Conservation (phyloP, 805 yeast genomes). For the Pichia scutulata region DNA sequence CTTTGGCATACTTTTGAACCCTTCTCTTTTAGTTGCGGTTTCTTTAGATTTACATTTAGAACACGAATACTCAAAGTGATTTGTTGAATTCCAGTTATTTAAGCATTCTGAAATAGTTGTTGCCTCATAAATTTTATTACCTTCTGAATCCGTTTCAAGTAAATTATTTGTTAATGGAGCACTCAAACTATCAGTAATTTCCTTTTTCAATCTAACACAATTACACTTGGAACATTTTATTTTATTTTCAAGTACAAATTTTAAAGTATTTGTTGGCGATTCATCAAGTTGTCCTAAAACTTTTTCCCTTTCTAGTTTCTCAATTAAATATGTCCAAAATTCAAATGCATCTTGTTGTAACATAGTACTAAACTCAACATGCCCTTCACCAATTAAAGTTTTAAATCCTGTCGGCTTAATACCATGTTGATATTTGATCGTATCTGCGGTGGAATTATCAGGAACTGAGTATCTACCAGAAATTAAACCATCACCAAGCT, state of each 20-base stretch:
- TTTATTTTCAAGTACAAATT: slow-evolving; percentile 59
- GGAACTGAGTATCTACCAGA: slow-evolving; percentile 70
- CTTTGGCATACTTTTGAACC: slow-evolving; percentile 62
- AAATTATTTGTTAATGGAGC: slow-evolving; percentile 46
- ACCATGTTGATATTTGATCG: slow-evolving; percentile 59
- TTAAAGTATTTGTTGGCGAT: slow-evolving; percentile 47
- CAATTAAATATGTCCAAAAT: slow-evolving; percentile 62
- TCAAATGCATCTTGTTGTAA: slow-evolving; percentile 96
- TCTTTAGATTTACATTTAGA: slow-evolving; percentile 38
- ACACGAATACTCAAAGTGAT: slow-evolving; percentile 57
- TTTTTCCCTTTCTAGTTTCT: slow-evolving; percentile 47
- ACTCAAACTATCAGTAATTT: slow-evolving; percentile 56
- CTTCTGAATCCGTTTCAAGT: slow-evolving; percentile 33
- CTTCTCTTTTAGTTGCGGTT: slow-evolving; percentile 35
- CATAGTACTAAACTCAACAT: slow-evolving; percentile 77
- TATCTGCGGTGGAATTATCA: slow-evolving; percentile 33
- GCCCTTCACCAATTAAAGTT: slow-evolving; percentile 64
- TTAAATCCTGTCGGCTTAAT: slow-evolving; percentile 73
- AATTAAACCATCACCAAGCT: slow-evolving; percentile 69
- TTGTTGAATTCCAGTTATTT: slow-evolving; percentile 36
- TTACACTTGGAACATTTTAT: slow-evolving; percentile 51
- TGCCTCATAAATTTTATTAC: slow-evolving; percentile 38
- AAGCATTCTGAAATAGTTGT: slow-evolving; percentile 47
- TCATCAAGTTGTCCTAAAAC: slow-evolving; percentile 26
- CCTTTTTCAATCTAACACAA: slow-evolving; percentile 48